These are phyloP conservation scores for Tetrahymena thermophila DNA, from an alignment of 73 alveolate genomes.

Conservation along the genomic window DNA sequence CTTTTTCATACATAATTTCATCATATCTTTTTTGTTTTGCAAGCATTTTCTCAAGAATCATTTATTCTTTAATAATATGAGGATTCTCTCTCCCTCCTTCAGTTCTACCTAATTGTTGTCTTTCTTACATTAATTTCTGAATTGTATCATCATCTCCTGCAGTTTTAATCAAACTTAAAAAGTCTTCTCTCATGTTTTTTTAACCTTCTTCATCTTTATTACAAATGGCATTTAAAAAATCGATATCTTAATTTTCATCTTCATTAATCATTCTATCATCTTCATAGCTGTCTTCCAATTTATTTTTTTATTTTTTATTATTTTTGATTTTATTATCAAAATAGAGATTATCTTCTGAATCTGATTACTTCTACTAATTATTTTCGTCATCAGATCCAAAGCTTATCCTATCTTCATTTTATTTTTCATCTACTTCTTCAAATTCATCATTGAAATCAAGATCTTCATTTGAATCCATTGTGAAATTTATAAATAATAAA, in stretches of 20 bases:
- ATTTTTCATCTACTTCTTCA: neutral
- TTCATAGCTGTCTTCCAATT: neutral
- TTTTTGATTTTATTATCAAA: neutral
- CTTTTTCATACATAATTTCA: neutral
- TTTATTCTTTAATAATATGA: neutral
- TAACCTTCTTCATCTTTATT: neutral
- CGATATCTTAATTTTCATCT: neutral
- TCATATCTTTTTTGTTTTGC: neutral
- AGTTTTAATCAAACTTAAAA: neutral
- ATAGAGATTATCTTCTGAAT: neutral
- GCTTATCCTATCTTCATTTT: neutral
- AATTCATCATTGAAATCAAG: neutral
- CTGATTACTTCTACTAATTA: neutral
- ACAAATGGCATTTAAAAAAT: neutral
- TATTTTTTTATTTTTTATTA: neutral
- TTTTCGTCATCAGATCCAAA: neutral
- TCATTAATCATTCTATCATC: neutral
- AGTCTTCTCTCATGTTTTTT: neutral
- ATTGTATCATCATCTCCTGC: neutral
- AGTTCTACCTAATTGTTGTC: neutral
- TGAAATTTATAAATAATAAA: neutral
- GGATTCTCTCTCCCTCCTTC: neutral
- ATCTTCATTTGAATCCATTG: neutral
- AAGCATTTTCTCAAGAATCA: neutral
- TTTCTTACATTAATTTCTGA: neutral